Evolutionary conservation across 192 early-diverging fungal genomes (phyloP), one percentile per base, ranked within the genome.

Genomic region (Gigaspora rosea): DNA sequence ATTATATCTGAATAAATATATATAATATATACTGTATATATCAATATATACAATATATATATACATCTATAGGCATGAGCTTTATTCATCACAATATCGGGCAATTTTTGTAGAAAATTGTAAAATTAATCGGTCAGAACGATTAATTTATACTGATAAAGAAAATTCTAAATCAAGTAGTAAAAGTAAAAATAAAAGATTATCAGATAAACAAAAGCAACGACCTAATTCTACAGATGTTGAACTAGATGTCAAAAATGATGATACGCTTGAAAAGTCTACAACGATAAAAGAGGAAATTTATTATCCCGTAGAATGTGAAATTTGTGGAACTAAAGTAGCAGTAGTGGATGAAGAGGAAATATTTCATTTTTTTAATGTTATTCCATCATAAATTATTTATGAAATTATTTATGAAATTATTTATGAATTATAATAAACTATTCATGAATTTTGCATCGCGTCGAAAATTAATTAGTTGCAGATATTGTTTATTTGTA

Each of bases 31-130:
- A n/a, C n/a, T n/a, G n/a, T n/a, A n/a, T n/a, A n/a, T n/a, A n/a
- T n/a, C n/a, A n/a, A n/a, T n/a, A 27, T 27, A 27, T 27, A 27
- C 1, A 27, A 27, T 27, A 27, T 27, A 27, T 27, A 27, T 27
- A 27, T 8, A 33, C 2, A 36, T 46, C 20, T 8, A 33, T 74
- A 89, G 88, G 73, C 91, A 92, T 59, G 88, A 88, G 8, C 18
- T 71, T 12, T 91, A 90, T 76, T 59, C 81, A 13, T 84, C 85
- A 63, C 91, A 92, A 71, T 92, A 84, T 77, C 80, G 91, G 46
- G 90, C 91, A 20, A 89, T 92, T 83, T 92, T 92, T 82, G 90
- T 91, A 2, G 85, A 86, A 54, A 83, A 89, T 76, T 92, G 91
- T 67, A 71, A 83, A 18, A 75, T 86, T 13, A 75, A 83, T 48